Base-by-base conservation (phyloP, 1,284 basidiomycete species). In the Austroboletus novae-zelandiae region DNA sequence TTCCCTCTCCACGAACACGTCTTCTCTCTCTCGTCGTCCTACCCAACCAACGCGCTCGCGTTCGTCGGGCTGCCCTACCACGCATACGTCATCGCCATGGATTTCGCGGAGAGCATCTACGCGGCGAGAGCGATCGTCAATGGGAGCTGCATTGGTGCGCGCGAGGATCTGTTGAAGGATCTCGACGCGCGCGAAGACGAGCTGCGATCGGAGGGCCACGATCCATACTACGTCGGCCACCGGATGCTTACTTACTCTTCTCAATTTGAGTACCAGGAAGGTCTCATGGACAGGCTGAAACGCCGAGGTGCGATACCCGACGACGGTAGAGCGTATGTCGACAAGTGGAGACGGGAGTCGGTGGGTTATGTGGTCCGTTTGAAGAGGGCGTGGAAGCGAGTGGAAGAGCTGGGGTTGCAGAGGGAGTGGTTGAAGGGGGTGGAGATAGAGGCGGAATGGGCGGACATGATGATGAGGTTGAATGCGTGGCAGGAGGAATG, bases 1-100 rank as follows among this genome's bases (percentile, higher is more conserved):
- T 80, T 78, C 61, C 81, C 81, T 10, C 62, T 82, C 9, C 72
- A 80, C 57, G 60, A 69, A 39, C 78, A 82, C 60, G 73, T 81
- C 31, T 74, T 83, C 58, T 76, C 76, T 15, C 66, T 83, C 37
- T 72, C 74, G 20, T 61, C 72, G 5, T 59, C 65, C 5, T 66
- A 78, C 46, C 80, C 80, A 2, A 62, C 71, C 2, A 78, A 73
- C 27, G 76, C 79, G 15, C 73, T 83, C 18, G 70, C 76, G 11
- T 82, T 83, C 63, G 68, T 83, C 52, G 80, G 81, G 6, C 69
- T 83, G 1, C 72, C 73, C 9, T 58, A 68, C 14, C 60, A 68
- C 39, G 75, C 77, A 27, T 66, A 74, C 10, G 78, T 77, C 58
- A 77, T 74, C 47, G 75, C 77, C 7, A 78, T 75, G 8, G 76